Percentiles rank a stretch among this genome's conserved stretches.
Conservation (phyloP, 768 basidiomycete species). For the Amanita inopinata region DNA sequence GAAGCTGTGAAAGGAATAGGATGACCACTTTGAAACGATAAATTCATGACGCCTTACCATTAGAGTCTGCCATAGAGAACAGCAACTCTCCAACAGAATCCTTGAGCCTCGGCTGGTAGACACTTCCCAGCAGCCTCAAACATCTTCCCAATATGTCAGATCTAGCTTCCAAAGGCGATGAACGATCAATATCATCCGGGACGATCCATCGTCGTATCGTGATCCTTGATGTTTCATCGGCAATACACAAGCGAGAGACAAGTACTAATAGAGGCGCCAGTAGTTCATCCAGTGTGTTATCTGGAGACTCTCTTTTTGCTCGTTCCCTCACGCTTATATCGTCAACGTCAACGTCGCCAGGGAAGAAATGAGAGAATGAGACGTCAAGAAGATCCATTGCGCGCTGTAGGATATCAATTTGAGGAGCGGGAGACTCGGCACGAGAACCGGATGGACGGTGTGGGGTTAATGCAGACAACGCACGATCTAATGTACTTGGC, state of each 20-base stretch:
- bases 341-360: slow-evolving; percentile 54
- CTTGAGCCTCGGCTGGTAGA: slow-evolving; percentile 67
- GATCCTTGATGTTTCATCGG: slow-evolving; percentile 45
- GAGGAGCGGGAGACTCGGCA: slow-evolving; percentile 38
- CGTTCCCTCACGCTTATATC: slow-evolving; percentile 47
- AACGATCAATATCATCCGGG: slow-evolving; percentile 75
- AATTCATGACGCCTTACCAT: slow-evolving; percentile 32
- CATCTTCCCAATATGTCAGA: slow-evolving; percentile 70
- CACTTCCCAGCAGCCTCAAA: slow-evolving; percentile 63
- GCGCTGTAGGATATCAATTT: slow-evolving; percentile 46
- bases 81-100: slow-evolving; percentile 81
- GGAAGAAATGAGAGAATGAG: slow-evolving; percentile 53
- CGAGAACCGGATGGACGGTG: slow-evolving; percentile 34
- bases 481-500: slow-evolving; percentile 45
- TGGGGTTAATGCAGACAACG: slow-evolving; percentile 42
- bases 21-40: neutral
- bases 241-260: slow-evolving; percentile 58
- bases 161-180: slow-evolving; percentile 62
- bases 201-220: slow-evolving; percentile 61
- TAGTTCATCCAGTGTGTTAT: slow-evolving; percentile 63
- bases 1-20: slow-evolving; percentile 32
- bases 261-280: slow-evolving; percentile 72
- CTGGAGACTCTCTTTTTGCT: slow-evolving; percentile 36
- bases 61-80: slow-evolving; percentile 72
- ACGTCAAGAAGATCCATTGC: slow-evolving; percentile 61